Evolutionary conservation across 2,329 filamentous ascomycete species (phyloP).

Genomic region (Macrophomina pseudophaseolina): DNA sequence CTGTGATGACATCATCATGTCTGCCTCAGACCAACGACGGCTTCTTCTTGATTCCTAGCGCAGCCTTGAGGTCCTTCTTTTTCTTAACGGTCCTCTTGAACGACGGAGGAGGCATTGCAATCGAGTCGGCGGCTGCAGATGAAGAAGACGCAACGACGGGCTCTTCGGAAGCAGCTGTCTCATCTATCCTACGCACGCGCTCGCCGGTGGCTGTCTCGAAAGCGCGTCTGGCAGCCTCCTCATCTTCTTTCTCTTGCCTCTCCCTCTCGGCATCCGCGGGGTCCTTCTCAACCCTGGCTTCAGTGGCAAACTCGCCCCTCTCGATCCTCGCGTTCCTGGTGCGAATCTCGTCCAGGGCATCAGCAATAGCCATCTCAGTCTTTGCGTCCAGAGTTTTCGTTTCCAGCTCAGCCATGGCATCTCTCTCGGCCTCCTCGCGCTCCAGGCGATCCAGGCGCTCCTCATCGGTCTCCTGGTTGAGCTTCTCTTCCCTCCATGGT

Average conservation of each 20-base stretch:
- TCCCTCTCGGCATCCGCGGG: constrained; percentile 62
- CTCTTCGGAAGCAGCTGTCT: constrained; percentile 42
- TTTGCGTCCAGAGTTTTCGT: constrained; percentile 92
- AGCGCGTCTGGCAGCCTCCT: constrained; percentile 77
- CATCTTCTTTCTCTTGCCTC: constrained; percentile 78
- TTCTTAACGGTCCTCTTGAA: constrained; percentile 81
- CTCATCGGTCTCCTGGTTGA: constrained; percentile 80
- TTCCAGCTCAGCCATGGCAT: constrained; percentile 95
- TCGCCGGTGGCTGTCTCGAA: constrained; percentile 60
- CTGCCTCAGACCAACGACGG: constrained; percentile 8
- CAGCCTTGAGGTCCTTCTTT: constrained; percentile 79
- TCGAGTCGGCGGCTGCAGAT: constrained; percentile 37
- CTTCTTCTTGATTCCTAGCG: constrained; percentile 88
- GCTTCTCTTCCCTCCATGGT: constrained; percentile 76
- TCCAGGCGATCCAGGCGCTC: constrained; percentile 85
- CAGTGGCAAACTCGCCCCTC: constrained; percentile 69
- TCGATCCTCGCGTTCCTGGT: constrained; percentile 89
- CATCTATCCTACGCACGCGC: constrained; percentile 29
- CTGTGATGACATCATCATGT: neutral
- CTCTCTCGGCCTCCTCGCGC: constrained; percentile 76
- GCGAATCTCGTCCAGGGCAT: constrained; percentile 92
- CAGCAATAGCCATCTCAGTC: constrained; percentile 94
- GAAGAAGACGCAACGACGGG: constrained; percentile 31
- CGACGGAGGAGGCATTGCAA: constrained; percentile 59
- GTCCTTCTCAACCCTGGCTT: constrained; percentile 58